Conservation (phyloP, 2,329 filamentous ascomycete genomes). For the Bertia moriformis region DNA sequence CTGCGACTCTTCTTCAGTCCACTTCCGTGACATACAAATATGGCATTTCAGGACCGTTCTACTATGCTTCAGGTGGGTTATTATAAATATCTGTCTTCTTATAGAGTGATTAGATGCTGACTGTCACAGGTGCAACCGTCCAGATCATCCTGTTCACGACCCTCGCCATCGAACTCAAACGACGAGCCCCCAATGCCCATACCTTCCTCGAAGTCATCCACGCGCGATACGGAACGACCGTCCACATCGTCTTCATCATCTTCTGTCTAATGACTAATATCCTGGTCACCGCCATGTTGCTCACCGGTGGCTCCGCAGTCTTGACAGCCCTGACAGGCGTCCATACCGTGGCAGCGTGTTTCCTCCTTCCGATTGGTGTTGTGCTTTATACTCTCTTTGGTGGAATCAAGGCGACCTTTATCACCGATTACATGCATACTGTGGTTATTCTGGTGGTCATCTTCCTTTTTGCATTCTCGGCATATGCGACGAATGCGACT, state of each 20-base stretch:
- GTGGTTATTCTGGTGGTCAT: conserved; percentile 76
- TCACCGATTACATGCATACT: conserved; percentile 77
- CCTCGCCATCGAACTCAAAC: conserved; percentile 77
- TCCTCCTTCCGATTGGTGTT: conserved; percentile 67
- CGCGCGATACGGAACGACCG: conserved; percentile 59
- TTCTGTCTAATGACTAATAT: conserved; percentile 78
- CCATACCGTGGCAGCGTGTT: conserved; percentile 67
- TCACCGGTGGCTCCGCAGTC: conserved; percentile 71
- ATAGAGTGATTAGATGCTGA: not conserved
- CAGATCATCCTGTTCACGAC: conserved; percentile 85
- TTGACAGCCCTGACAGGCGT: conserved; percentile 59
- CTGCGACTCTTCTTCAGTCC: conserved; percentile 66
- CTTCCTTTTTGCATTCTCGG: conserved; percentile 68
- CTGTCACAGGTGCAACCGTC: conserved; percentile 57
- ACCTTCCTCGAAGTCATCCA: conserved; percentile 71
- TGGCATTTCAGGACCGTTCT: conserved; percentile 52
- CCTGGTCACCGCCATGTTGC: conserved; percentile 74
- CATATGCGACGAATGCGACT: conserved; percentile 59
- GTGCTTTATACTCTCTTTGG: conserved; percentile 65
- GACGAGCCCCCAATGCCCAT: conserved; percentile 75
- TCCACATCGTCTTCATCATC: conserved; percentile 66
- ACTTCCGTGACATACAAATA: conserved; percentile 74
- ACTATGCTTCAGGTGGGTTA: conserved; percentile 43
- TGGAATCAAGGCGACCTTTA: conserved; percentile 75
- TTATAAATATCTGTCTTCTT: no score